A percentile compares a stretch with the other conserved stretches of the same genome.
Conservation (phyloP, 495 filamentous ascomycete genomes). For the Xanthoparmelia taractica region DNA sequence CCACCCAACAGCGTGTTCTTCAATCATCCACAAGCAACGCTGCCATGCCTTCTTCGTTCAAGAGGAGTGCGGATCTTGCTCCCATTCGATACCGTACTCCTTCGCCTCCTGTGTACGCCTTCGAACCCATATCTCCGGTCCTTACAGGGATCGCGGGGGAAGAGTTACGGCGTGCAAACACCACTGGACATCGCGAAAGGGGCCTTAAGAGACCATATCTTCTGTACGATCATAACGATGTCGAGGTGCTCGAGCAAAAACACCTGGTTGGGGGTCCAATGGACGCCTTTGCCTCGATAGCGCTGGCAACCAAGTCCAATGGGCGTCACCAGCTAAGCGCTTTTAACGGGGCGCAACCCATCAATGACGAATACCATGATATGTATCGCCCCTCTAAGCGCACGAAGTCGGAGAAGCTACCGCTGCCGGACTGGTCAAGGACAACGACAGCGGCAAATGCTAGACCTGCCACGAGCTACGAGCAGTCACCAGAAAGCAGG, state of each 20-base stretch:
- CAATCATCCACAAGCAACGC: conserved; percentile 11
- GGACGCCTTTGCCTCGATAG: conserved; percentile 49
- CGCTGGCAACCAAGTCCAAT: conserved; percentile 43
- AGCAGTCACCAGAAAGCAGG: conserved; percentile 37
- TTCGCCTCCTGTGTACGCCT: conserved; percentile 47
- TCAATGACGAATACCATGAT: conserved; percentile 4
- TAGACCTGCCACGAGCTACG: conserved; percentile 41
- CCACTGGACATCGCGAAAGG: conserved; percentile 9
- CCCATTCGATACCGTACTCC: conserved; percentile 48
- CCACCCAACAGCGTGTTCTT: conserved; percentile 18
- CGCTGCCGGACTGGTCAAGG: conserved; percentile 40
- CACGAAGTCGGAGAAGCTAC: conserved; percentile 49
- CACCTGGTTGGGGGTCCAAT: conserved; percentile 31
- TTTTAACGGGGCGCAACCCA: conserved; percentile 8
- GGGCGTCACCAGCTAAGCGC: conserved; percentile 7
- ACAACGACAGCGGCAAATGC: conserved; percentile 21
- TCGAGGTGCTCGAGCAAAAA: background rate
- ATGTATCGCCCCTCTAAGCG: conserved; percentile 49
- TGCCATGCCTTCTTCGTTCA: conserved; percentile 36
- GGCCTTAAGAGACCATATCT: conserved; percentile 7
- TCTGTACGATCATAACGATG: background rate
- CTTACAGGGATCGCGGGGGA: conserved; percentile 28
- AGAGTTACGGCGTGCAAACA: conserved; percentile 5
- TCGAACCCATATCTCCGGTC: conserved; percentile 45
- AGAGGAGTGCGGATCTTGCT: conserved; percentile 35